A percentile compares a stretch with the other conserved stretches of the same genome.
Conservation (phyloP, 768 basidiomycete species). For the Leucocoprinus birnbaumii region DNA sequence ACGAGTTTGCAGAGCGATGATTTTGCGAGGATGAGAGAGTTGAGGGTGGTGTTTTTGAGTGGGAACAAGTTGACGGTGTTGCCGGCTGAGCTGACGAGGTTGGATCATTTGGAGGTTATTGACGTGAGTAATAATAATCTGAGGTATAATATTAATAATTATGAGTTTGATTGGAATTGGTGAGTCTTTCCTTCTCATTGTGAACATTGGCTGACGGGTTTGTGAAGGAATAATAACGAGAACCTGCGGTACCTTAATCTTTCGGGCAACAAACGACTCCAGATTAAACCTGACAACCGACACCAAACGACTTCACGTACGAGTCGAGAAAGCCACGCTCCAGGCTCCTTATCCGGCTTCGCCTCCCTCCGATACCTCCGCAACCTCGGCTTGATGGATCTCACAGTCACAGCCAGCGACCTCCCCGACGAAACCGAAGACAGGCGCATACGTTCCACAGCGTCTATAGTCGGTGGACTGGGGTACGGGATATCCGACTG, state of each 20-base stretch:
- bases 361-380: conserved; percentile 80
- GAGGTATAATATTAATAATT: conserved; percentile 97
- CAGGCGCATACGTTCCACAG: conserved; percentile 88
- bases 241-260: conserved; percentile 92
- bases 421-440: conserved; percentile 86
- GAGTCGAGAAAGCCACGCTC: conserved; percentile 28
- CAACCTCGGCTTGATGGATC: conserved; percentile 97
- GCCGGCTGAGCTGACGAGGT: conserved; percentile 86
- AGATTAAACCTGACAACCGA: conserved; percentile 60
- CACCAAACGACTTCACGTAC: conserved; percentile 42
- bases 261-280: conserved; percentile 94
- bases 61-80: conserved; percentile 92
- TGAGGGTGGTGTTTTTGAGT: conserved; percentile 83
- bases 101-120: conserved; percentile 72
- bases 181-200: conserved; percentile 31
- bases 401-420: conserved; percentile 69
- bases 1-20: conserved; percentile 90
- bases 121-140: conserved; percentile 93
- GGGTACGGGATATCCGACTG: conserved; percentile 96
- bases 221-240: conserved; percentile 89
- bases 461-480: conserved; percentile 87
- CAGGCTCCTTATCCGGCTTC: conserved; percentile 72
- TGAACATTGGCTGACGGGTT: neutral
- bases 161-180: conserved; percentile 99
- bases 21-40: conserved; percentile 61